Evolutionary conservation across 768 basidiomycete genomes (phyloP), one percentile per base, ranked within the genome.

Genomic region (Suillus weaverae): DNA sequence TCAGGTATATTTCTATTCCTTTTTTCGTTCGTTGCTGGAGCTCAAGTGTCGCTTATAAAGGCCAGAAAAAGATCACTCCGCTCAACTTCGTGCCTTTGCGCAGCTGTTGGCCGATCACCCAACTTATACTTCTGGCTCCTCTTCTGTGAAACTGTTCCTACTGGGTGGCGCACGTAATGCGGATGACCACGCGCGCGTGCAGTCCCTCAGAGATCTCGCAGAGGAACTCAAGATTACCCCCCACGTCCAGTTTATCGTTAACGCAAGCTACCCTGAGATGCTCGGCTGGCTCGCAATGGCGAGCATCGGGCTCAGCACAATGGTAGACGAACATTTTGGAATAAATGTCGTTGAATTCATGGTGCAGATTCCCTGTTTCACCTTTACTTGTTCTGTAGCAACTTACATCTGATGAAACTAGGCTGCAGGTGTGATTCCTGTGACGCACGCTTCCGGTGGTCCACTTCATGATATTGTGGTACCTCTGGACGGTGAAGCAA

Each of bases 311-410:
- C 73, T 99, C 32, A 96, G 93, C 72, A 97, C 97, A 16, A 99
- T 99, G 97, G 85, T 95, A 0, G 95, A 99, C 72, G 97, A 99
- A 76, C 97, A 99, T 74, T 99, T 99, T 67, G 97, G 97, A 3
- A 99, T 99, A 74, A 97, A 95, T 70, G 84, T 99, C 43, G 97
- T 99, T 9, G 97, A 99, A 75, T 97, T 92, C 70, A 97, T 99
- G 96, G 96, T 92, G 57, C 68, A 85, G 75, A 26, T 68, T 67
- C 36, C 64, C 60, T 22, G 55, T 11, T 50, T 36, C 9, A 11
- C 64, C 36, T 39, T 5, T 44, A 50, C 69, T 62, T 9, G 18
- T 65, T 59, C 68, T 67, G 64, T 69, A 18, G 67, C 51, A 41
- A 43, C 67, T 46, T 61, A 71, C 62, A 41, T 55, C 18, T 57